A percentile compares a stretch with the other conserved stretches of the same genome.
These are phyloP conservation scores for Fragilariopsis cylindrus DNA, from an alignment of 108 stramenopile species.

Conservation along the genomic window DNA sequence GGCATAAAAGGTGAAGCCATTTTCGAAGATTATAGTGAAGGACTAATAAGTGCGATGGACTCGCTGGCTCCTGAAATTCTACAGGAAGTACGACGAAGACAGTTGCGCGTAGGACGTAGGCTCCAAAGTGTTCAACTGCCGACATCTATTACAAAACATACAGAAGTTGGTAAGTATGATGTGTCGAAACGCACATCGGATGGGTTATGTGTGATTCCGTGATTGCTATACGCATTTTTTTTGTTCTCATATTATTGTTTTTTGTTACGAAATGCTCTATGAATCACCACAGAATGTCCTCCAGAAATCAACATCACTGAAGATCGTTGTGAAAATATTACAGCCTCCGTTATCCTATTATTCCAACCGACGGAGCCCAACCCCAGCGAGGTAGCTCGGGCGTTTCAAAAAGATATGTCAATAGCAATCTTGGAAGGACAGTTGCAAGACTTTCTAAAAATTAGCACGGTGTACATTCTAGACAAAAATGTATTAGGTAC, in stretches of 20 bases:
- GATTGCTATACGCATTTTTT: conserved; percentile 1
- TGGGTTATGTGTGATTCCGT: not conserved
- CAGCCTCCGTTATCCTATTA: conserved; percentile 18
- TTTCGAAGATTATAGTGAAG: conserved; percentile 9
- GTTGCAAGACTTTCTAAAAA: conserved; percentile 26
- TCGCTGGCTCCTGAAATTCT: conserved; percentile 11
- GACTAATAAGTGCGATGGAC: conserved; percentile 11
- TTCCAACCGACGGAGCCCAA: conserved; percentile 20
- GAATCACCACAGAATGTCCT: conserved; percentile 16
- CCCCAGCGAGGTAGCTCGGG: not conserved
- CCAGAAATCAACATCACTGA: not conserved
- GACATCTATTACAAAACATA: conserved; percentile 19
- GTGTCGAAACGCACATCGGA: not conserved
- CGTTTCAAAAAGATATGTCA: conserved; percentile 15
- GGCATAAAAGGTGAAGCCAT: not conserved
- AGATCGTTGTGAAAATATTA: conserved; percentile 25
- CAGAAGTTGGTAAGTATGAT: conserved; percentile 16
- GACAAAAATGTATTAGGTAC: conserved; percentile 4
- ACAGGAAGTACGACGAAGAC: not conserved
- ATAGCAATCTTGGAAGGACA: conserved; percentile 32
- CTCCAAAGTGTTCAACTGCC: conserved; percentile 23
- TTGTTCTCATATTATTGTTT: not conserved
- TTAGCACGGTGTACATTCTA: conserved; percentile 29
- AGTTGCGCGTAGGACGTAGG: conserved; percentile 1
- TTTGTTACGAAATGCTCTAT: not conserved